Percentiles rank a stretch among this genome's conserved stretches.
Conservation (phyloP, 306 rosid genomes). For the Notholithocarpus densiflorus region DNA sequence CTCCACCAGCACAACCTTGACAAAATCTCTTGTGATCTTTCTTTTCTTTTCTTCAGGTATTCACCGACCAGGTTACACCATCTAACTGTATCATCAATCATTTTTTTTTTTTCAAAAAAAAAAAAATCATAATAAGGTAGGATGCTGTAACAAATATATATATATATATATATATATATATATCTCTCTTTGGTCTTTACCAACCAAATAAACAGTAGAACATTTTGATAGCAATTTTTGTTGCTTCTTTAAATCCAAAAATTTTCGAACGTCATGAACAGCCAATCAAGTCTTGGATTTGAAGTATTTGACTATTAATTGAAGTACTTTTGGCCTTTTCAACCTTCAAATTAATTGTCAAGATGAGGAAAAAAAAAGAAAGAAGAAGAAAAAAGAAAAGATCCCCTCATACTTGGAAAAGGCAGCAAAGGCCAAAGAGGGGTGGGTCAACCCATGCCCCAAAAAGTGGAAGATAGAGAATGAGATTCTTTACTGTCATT, state of each 20-base stretch:
- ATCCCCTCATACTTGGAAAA: conserved; percentile 15
- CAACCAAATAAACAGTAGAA: too few species aligned
- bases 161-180: too few species aligned
- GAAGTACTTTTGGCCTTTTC: conserved; percentile 4
- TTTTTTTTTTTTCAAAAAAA: too few species aligned
- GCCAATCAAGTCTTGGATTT: not conserved
- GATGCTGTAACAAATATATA: too few species aligned
- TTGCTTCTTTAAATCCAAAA: not conserved
- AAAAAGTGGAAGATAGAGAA: not conserved
- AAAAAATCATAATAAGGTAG: too few species aligned
- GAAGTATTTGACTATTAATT: conserved; percentile 3
- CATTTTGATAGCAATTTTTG: not conserved
- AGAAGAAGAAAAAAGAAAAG: not conserved
- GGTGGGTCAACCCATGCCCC: conserved; percentile 21
- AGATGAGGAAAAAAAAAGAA: not conserved
- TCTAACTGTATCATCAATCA: too few species aligned
- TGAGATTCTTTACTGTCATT: not conserved
- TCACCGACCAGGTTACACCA: too few species aligned
- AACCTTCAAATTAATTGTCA: not conserved
- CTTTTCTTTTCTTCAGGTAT: too few species aligned
- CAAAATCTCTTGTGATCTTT: too few species aligned
- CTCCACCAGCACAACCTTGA: too few species aligned
- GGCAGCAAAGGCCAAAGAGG: not conserved
- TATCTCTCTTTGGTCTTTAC: too few species aligned
- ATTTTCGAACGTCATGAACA: not conserved